phyloP scores from a whole-genome alignment of 2,329 filamentous ascomycete species.

The Fusarium compactum region DNA sequence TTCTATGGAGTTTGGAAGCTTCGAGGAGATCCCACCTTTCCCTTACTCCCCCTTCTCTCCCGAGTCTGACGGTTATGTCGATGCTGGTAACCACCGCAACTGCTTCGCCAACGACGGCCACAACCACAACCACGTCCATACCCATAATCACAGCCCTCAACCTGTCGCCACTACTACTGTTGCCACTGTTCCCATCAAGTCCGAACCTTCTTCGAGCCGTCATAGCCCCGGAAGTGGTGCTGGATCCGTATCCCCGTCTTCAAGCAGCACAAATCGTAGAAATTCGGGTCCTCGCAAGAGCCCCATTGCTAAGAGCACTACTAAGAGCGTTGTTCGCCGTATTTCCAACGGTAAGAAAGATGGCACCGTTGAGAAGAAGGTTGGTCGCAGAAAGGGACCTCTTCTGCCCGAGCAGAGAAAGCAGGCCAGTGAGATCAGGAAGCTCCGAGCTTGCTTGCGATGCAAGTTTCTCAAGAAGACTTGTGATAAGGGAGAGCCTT shows the following conservation, averaged over 20 bases:
- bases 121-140: slow-evolving; percentile 56
- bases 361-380: slow-evolving; percentile 84
- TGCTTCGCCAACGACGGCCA: slow-evolving; percentile 70
- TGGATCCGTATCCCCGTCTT: slow-evolving; percentile 70
- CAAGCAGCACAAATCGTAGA: slow-evolving; percentile 71
- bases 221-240: slow-evolving; percentile 72
- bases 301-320: slow-evolving; percentile 77
- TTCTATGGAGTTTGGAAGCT: slow-evolving; percentile 79
- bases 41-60: slow-evolving; percentile 86
- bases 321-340: slow-evolving; percentile 87
- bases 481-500: slow-evolving; percentile 97
- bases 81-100: slow-evolving; percentile 70
- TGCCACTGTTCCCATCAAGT: slow-evolving; percentile 77
- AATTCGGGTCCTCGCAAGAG: slow-evolving; percentile 80
- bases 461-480: slow-evolving; percentile 99
- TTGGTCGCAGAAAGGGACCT: slow-evolving; percentile 89
- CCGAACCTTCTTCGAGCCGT: slow-evolving; percentile 63
- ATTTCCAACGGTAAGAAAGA: slow-evolving; percentile 83
- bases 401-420: slow-evolving; percentile 93
- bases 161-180: slow-evolving; percentile 75
- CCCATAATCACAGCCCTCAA: slow-evolving; percentile 54
- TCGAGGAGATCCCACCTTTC: slow-evolving; percentile 80
- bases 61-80: slow-evolving; percentile 79
- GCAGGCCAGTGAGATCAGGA: slow-evolving; percentile 96
- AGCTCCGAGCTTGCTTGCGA: slow-evolving; percentile 90